Percentiles rank a stretch among this genome's conserved stretches.
These are phyloP conservation scores for Monosporascus cannonballus DNA, from an alignment of 2,329 filamentous ascomycete species.

Conservation along the genomic window DNA sequence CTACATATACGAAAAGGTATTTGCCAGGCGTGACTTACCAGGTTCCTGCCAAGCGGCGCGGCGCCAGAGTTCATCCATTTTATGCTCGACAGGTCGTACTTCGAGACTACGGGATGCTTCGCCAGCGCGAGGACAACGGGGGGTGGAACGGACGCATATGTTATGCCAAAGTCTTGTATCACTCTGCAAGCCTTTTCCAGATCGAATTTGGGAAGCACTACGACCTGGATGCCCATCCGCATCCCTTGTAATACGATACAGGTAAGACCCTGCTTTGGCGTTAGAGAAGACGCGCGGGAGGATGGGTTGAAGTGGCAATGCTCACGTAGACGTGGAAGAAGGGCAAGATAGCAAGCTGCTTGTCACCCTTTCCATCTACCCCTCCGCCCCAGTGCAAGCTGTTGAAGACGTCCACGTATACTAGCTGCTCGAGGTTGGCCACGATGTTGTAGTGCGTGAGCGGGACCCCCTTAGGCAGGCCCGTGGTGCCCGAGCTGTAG, in stretches of 20 bases:
- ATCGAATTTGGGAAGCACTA: slow-evolving; percentile 77
- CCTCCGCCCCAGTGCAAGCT: slow-evolving; percentile 50
- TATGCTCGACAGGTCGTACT: slow-evolving; percentile 74
- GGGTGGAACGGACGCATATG: slow-evolving; percentile 76
- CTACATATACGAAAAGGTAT: not conserved
- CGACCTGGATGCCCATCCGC: slow-evolving; percentile 57
- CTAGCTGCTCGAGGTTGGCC: slow-evolving; percentile 59
- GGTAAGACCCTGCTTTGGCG: slow-evolving; percentile 49
- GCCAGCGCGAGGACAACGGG: slow-evolving; percentile 75
- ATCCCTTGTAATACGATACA: slow-evolving; percentile 65
- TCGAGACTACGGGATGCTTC: slow-evolving; percentile 70
- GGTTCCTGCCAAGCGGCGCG: slow-evolving; percentile 73
- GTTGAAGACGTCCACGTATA: slow-evolving; percentile 46
- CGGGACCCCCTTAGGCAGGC: slow-evolving; percentile 86
- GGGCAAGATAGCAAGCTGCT: slow-evolving; percentile 71
- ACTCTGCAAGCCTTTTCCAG: slow-evolving; percentile 70
- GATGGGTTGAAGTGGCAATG: not conserved
- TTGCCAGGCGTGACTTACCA: slow-evolving; percentile 34
- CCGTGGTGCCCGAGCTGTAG: slow-evolving; percentile 86
- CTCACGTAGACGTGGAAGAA: slow-evolving; percentile 88
- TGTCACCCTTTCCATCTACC: slow-evolving; percentile 59
- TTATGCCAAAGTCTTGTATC: slow-evolving; percentile 70
- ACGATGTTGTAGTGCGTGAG: slow-evolving; percentile 79
- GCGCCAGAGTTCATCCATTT: slow-evolving; percentile 85
- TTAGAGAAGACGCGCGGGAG: not conserved